Evolutionary conservation across 768 basidiomycete species (phyloP), one percentile per base, ranked within the genome.

Genomic region (Tremella mesenterica): DNA sequence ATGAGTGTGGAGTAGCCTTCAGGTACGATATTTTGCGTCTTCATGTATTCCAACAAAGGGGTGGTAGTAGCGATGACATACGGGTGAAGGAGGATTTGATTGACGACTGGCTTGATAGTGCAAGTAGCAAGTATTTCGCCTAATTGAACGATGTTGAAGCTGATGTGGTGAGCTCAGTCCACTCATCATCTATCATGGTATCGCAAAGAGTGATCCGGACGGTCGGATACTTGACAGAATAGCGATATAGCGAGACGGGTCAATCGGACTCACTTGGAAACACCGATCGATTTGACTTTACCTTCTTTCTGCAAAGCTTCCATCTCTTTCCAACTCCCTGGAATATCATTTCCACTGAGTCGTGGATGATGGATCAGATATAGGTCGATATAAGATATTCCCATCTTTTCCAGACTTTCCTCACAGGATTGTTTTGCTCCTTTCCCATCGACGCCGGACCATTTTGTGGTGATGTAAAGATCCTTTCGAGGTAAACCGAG

Each of bases 361-460:
- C 62, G 30, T 8, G 65, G 63, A 39, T 52, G 47, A 45, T 67
- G 65, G 34, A 67, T 62, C 30, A 67, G 47, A 51, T 64, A 67
- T n/a, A 67, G 44, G 51, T 67, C 65, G 44, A 67, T 49, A 48
- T 64, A 67, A 14, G 58, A 56, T 9, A 67, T 14, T 25, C 59
- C 56, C 10, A 67, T 39, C 50, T 62, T 83, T 51, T 72, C 65
- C 2, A 67, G 78, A 14, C 86, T 86, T 73, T 82, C 81, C 48
- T 90, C 81, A 44, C 90, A 51, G 16, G 63, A 64, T 31, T 59
- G 43, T 16, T 38, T 5, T 18, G 60, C 39, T n/a, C 38, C 51
- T 56, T 50, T 63, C 43, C 33, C 61, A 45, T 55, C 57, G 10
- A 58, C 49, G 13, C 63, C 63, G 38, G 48, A 56, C 54, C 56